Evolutionary conservation across 768 basidiomycete genomes (phyloP).

Genomic region (Pilatotrama ljubarskyi): DNA sequence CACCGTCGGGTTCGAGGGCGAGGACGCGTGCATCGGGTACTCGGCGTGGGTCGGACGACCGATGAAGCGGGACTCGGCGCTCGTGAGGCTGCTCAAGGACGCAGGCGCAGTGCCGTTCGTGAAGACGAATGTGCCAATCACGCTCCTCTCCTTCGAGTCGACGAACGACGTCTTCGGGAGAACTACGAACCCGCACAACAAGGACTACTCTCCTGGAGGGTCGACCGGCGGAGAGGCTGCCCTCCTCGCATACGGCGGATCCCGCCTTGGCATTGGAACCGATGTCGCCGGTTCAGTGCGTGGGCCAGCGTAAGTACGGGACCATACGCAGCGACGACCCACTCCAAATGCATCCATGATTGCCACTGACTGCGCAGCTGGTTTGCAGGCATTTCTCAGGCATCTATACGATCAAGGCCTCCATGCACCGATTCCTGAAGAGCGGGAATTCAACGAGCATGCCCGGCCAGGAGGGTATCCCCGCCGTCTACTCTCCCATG

Average conservation of each 20-base stretch:
- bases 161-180: slow-evolving; percentile 47
- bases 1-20: slow-evolving; percentile 44
- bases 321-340: background rate
- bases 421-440: slow-evolving; percentile 39
- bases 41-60: slow-evolving; percentile 42
- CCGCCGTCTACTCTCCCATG: slow-evolving; percentile 43
- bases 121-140: slow-evolving; percentile 47
- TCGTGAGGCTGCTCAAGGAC: slow-evolving; percentile 41
- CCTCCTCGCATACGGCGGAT: slow-evolving; percentile 47
- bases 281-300: slow-evolving; percentile 54
- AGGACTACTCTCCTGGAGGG: slow-evolving; percentile 42
- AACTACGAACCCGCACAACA: slow-evolving; percentile 48
- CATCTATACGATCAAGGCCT: slow-evolving; percentile 44
- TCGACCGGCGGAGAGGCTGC: slow-evolving; percentile 55
- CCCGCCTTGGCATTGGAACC: slow-evolving; percentile 48
- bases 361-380: background rate
- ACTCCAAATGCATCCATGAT: slow-evolving; percentile 45
- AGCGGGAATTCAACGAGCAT: slow-evolving; percentile 37
- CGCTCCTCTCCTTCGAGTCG: slow-evolving; percentile 42
- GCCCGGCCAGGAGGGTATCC: slow-evolving; percentile 45
- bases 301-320: slow-evolving; percentile 43
- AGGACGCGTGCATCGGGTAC: slow-evolving; percentile 52
- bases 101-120: slow-evolving; percentile 45
- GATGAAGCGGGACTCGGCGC: slow-evolving; percentile 36
- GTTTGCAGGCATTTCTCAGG: slow-evolving; percentile 36